Percentiles rank a stretch among this genome's conserved stretches.
phyloP scores from a whole-genome alignment of 176 grass and related monocot species.

The Oryza australiensis region DNA sequence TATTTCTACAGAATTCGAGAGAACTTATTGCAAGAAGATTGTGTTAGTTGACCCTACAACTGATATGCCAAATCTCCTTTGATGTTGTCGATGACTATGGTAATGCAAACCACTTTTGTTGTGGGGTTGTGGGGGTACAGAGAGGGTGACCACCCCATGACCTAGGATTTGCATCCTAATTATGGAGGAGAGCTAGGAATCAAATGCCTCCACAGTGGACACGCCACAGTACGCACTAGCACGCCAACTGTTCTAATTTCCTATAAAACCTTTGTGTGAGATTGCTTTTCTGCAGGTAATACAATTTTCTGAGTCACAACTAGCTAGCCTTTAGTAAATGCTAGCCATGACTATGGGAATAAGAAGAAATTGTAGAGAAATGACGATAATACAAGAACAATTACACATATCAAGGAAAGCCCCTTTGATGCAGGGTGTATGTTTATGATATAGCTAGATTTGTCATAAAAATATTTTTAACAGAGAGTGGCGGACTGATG shows the following conservation, averaged over 20 bases:
- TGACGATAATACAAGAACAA: background rate
- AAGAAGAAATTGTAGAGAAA: background rate
- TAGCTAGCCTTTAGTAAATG: background rate
- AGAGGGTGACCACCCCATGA: constrained; percentile 6
- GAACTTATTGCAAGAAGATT: background rate
- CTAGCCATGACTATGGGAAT: background rate
- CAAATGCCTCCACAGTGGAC: constrained; percentile 30
- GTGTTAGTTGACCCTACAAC: background rate
- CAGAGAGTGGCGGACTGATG: background rate
- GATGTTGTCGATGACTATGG: constrained; percentile 14
- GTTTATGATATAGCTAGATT: background rate
- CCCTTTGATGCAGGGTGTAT: background rate
- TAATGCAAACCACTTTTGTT: constrained; percentile 13
- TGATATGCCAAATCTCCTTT: background rate
- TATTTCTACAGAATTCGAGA: background rate
- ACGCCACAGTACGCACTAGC: background rate
- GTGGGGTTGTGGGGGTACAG: background rate
- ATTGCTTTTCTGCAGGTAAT: background rate
- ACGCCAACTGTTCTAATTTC: background rate
- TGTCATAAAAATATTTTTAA: background rate
- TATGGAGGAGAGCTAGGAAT: constrained; percentile 34
- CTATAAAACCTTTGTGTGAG: background rate
- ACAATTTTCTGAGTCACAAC: background rate
- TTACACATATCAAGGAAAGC: background rate
- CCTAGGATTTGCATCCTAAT: constrained; percentile 21